phyloP scores from a whole-genome alignment of 768 basidiomycete species.

The Lentinula lateritia region DNA sequence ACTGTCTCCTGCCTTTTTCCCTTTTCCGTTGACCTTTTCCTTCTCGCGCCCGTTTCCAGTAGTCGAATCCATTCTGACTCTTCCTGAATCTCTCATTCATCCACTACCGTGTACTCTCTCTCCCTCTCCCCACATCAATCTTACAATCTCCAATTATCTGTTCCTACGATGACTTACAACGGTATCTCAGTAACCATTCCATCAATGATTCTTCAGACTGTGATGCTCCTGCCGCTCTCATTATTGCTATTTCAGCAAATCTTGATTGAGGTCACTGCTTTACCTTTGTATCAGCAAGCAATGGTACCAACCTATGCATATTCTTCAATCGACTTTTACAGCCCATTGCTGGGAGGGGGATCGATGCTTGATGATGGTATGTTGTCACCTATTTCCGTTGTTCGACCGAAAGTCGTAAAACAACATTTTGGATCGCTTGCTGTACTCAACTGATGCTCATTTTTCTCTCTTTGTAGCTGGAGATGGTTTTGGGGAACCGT shows the following conservation, averaged over 20 bases:
- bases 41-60: background rate
- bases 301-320: slow-evolving; percentile 1
- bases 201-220: background rate
- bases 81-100: background rate
- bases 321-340: slow-evolving; percentile 26
- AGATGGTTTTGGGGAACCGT: slow-evolving; percentile 60
- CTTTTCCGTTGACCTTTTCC: background rate
- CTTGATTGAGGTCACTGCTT: background rate
- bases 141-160: background rate
- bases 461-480: background rate
- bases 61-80: background rate
- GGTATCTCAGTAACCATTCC: background rate
- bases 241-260: background rate
- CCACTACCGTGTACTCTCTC: no score
- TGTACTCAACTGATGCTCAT: background rate
- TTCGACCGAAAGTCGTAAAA: slow-evolving; percentile 19
- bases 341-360: slow-evolving; percentile 51
- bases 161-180: background rate
- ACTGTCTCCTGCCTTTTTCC: background rate
- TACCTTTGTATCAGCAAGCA: background rate
- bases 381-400: background rate
- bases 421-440: slow-evolving; percentile 26
- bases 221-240: background rate
- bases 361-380: slow-evolving; percentile 60
- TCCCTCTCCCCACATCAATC: no score